These are phyloP conservation scores for Cryptococcus sp. DNA, from an alignment of 1,284 basidiomycete species.

Conservation along the genomic window DNA sequence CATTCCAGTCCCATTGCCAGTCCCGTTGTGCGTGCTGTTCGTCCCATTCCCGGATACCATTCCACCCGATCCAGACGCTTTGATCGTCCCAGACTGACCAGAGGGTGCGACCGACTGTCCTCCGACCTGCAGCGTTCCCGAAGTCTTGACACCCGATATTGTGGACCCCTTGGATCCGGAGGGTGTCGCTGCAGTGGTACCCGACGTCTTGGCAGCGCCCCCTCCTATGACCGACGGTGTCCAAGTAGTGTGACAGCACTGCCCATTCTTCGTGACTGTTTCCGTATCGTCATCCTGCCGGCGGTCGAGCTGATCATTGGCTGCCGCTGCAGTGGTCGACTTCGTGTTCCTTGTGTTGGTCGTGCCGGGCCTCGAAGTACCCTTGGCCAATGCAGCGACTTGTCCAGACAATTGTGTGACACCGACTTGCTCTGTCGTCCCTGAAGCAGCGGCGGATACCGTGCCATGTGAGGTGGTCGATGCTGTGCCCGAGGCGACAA, in stretches of 20 bases:
- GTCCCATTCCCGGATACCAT: neutral
- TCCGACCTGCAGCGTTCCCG: neutral
- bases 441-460: slow-evolving; percentile 3
- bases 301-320: slow-evolving; percentile 2
- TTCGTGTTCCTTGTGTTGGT: neutral
- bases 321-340: neutral
- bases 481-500: slow-evolving; percentile 1
- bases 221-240: slow-evolving; percentile 22
- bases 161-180: neutral
- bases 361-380: neutral
- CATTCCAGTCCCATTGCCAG: slow-evolving; percentile 1
- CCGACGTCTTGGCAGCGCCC: slow-evolving; percentile 2
- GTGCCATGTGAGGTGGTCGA: neutral
- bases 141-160: neutral
- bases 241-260: slow-evolving; percentile 36
- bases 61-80: neutral
- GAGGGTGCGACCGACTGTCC: no score
- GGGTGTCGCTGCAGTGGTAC: neutral
- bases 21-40: neutral
- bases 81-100: neutral
- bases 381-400: neutral
- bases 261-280: slow-evolving; percentile 22
- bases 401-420: slow-evolving; percentile 1
- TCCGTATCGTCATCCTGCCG: slow-evolving; percentile 6
- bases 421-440: slow-evolving; percentile 3